These are phyloP conservation scores for Urochloa ruziziensis DNA, from an alignment of 176 grass and related monocot genomes.

Conservation along the genomic window DNA sequence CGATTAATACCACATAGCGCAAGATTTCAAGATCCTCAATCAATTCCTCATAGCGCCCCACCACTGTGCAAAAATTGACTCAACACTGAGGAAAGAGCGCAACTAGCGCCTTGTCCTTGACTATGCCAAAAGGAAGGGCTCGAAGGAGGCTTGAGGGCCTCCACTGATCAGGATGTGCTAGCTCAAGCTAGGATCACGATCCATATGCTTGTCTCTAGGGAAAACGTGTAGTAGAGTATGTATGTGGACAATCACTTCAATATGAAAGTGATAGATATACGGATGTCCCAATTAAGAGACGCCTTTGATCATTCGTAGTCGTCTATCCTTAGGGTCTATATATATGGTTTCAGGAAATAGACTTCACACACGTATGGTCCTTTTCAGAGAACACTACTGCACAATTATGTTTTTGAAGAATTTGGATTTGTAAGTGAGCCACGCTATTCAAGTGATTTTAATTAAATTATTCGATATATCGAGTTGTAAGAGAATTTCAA, in stretches of 20 bases:
- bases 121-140: neutral
- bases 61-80: neutral
- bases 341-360: neutral
- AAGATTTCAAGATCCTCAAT: constrained; percentile 31
- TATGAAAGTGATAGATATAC: neutral
- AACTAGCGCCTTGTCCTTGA: neutral
- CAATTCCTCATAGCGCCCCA: neutral
- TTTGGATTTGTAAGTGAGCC: neutral
- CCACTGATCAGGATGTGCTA: neutral
- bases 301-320: neutral
- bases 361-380: neutral
- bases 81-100: neutral
- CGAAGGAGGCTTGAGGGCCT: neutral
- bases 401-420: neutral
- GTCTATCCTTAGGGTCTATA: neutral
- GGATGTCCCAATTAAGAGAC: neutral
- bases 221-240: neutral
- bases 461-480: no score
- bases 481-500: no score
- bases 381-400: neutral
- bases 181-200: neutral
- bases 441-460: no score
- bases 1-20: neutral
- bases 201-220: neutral
- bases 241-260: neutral